phyloP scores from a whole-genome alignment of 306 rosid genomes.

The Pueraria montana region DNA sequence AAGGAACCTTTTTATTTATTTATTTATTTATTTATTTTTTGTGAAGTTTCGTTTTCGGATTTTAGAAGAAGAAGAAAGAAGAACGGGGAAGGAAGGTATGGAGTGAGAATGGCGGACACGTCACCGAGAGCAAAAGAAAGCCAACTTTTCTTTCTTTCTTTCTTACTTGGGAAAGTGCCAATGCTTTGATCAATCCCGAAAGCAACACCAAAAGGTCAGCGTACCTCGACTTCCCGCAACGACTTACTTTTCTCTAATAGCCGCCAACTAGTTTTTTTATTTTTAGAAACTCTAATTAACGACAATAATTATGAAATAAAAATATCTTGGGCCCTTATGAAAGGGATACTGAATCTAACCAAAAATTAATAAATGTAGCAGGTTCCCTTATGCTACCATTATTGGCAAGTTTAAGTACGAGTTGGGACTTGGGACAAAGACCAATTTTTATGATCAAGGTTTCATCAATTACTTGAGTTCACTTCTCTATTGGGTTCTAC shows the following conservation, averaged over 20 bases:
- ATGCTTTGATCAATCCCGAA: neutral
- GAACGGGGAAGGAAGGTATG: slow-evolving; percentile 57
- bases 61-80: neutral
- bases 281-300: neutral
- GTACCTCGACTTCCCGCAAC: slow-evolving; percentile 19
- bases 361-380: neutral
- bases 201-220: slow-evolving; percentile 19
- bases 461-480: neutral
- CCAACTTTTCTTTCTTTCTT: slow-evolving; percentile 32
- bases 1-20: slow-evolving; percentile 3
- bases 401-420: neutral
- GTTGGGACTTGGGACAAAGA: neutral
- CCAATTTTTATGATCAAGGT: neutral
- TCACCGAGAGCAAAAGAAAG: slow-evolving; percentile 45
- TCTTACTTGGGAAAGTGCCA: slow-evolving; percentile 7
- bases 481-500: neutral
- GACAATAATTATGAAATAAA: neutral
- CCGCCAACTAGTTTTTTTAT: neutral
- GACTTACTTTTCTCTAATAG: neutral
- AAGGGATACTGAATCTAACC: neutral
- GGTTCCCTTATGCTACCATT: neutral
- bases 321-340: neutral
- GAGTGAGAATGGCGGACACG: slow-evolving; percentile 61
- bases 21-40: too few species aligned
- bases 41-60: slow-evolving; percentile 9